Conservation (phyloP, 768 basidiomycete species). For the Serendipita vermifera region DNA sequence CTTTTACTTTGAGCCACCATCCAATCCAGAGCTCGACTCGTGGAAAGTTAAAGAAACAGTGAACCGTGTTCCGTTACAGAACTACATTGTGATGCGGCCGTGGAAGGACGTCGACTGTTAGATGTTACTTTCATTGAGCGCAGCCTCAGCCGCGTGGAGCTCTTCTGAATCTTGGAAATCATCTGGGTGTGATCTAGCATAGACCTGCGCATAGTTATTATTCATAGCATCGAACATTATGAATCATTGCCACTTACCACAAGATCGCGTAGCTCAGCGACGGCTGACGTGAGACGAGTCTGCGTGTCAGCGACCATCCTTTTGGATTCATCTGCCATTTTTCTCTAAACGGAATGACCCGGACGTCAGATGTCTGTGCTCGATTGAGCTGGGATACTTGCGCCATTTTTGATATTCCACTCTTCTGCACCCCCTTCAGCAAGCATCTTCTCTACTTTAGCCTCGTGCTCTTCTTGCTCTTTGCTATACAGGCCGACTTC, state of each 20-base stretch:
- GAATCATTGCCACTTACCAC: conserved; percentile 59
- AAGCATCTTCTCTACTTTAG: conserved; percentile 48
- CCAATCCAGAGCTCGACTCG: background rate
- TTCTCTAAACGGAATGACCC: conserved; percentile 36
- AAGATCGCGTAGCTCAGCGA: conserved; percentile 49
- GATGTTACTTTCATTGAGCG: conserved; percentile 38
- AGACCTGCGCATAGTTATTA: no score
- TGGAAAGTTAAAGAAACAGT: conserved; percentile 6
- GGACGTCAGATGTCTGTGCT: no score
- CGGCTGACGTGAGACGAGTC: conserved; percentile 46
- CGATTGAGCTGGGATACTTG: conserved; percentile 25
- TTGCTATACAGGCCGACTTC: conserved; percentile 53
- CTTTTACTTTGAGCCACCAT: background rate
- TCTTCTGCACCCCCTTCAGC: conserved; percentile 47
- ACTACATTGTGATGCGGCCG: conserved; percentile 2
- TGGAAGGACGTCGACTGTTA: conserved; percentile 21
- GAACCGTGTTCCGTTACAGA: background rate
- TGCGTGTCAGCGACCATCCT: conserved; percentile 68
- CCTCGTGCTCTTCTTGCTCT: conserved; percentile 47
- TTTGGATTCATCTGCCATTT: conserved; percentile 60
- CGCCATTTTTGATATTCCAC: conserved; percentile 68
- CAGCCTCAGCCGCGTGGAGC: conserved; percentile 44
- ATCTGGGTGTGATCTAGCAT: conserved; percentile 19
- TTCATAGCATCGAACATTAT: no score
- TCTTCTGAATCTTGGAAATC: conserved; percentile 27